Evolutionary conservation across 345 rosid species (phyloP), one percentile per base, ranked within the genome.

Genomic region (Turritis glabra): DNA sequence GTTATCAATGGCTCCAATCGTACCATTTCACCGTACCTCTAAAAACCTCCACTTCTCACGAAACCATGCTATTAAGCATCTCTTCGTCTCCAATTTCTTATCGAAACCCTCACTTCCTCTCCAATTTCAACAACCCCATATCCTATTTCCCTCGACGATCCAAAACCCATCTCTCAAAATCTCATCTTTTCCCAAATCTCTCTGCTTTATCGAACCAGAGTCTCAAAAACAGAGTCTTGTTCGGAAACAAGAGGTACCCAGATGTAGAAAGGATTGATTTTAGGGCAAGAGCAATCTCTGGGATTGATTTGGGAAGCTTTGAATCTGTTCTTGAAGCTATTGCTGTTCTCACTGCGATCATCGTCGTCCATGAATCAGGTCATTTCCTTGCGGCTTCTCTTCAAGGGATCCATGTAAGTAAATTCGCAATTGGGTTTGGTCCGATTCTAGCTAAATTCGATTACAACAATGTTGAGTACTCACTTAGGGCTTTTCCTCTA

Each of bases 371-470:
- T 25, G 98, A 91, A 59, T 79, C 86, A 25, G 97, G 97, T 64
- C 99, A 94, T 69, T 95, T 94, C 69, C 85, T 95, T 6, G 99
- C 99, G 44, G 97, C 99, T 53, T 76, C 63, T 77, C 97, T 94
- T 3, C 99, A 95, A 69, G 98, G 99, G 37, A 95, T 94, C 41
- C 98, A 86, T 83, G 97, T 95, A 69, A 95, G 97, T 86, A 91
- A 95, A 79, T 95, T 95, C 80, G 87, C 99, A 0, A 84, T 95
- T 69, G 99, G 97, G 73, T 94, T 95, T 73, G 97, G 99, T 85
- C 97, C 97, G 11, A 78, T 90, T 72, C 77, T 95, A 61, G 97
- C 97, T 55, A 95, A 91, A 53, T 90, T 95, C 73, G 89, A 86
- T 73, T 84, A 86, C 41, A 90, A 86, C 13, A 92, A 90, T 44